Evolutionary conservation across 129 eudicot species (phyloP), one percentile per base, ranked within the genome.

Genomic region (Gnaphalium uliginosum): DNA sequence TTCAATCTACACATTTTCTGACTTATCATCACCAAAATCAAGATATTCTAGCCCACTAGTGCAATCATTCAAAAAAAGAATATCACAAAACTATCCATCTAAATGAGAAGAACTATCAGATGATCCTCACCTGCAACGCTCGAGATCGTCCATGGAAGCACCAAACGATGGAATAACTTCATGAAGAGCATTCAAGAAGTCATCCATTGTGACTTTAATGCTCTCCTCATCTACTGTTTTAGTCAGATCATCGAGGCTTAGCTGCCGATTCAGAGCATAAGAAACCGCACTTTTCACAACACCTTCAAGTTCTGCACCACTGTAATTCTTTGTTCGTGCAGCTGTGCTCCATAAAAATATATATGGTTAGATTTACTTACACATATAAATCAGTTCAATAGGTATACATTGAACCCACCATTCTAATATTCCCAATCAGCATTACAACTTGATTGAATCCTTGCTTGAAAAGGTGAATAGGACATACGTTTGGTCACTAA

Each of bases 261-360:
- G 82, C 84, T 95, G 96, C 76, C 99, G 83, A 59, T 95, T 89
- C 67, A 95, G 83, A 39, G 99, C 99, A 83, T 80, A 95, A 63
- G 99, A 95, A 15, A 91, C 99, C 0, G 96, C 99, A 95, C 99
- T 95, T 80, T 95, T 95, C 57, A 91, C 99, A 33, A 95, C 97
- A 79, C 99, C 99, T 87, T 95, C 99, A 78, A 95, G 99, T 78
- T 95, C 97, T 62, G 99, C 99, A 24, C 99, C 99, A 80, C 99
- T 95, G 68, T 84, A 95, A 81, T 95, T 95, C 84, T 95, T 95
- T 78, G 99, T 91, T 71, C 95, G 86, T n/a, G 97, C 96, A 83
- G 97, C 99, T 93, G 86, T 85, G 75, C 48, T 54, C 57, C 76
- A 54, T 59, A 66, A 68, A 6, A 72, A 72, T 24, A 79, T 6